A percentile compares a stretch with the other conserved stretches of the same genome.
These are phyloP conservation scores for Biancaea sappan DNA, from an alignment of 306 rosid species.

Conservation along the genomic window DNA sequence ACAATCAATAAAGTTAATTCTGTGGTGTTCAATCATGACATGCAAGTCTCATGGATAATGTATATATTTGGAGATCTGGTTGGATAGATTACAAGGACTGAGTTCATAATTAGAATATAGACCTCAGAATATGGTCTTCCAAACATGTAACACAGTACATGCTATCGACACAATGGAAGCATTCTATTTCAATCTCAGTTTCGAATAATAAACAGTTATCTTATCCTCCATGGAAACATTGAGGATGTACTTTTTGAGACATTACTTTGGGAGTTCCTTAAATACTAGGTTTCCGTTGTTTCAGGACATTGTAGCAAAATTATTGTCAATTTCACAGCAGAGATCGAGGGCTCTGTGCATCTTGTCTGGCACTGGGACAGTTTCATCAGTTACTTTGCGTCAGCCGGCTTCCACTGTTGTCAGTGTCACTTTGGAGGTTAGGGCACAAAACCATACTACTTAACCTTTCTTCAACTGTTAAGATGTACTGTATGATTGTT, in stretches of 20 bases:
- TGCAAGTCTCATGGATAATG: not conserved
- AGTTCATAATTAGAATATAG: too few species aligned
- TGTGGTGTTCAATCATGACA: not conserved
- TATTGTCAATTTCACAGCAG: conserved; percentile 77
- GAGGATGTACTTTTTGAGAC: not conserved
- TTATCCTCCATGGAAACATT: conserved; percentile 3
- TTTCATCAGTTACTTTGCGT: conserved; percentile 77
- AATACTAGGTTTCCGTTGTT: conserved; percentile 27
- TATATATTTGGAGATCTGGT: not conserved
- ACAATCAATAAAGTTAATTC: too few species aligned
- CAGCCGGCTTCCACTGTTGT: conserved; percentile 85
- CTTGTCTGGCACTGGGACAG: conserved; percentile 79
- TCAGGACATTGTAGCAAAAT: conserved; percentile 88
- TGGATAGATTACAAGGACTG: too few species aligned
- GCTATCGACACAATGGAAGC: conserved; percentile 2
- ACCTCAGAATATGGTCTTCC: not conserved
- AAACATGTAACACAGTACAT: not conserved
- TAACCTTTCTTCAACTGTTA: not conserved
- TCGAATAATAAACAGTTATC: not conserved
- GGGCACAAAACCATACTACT: conserved; percentile 12
- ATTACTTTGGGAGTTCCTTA: conserved; percentile 24
- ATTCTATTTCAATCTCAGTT: not conserved
- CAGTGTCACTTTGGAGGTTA: conserved; percentile 78
- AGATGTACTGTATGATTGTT: not conserved
- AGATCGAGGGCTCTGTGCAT: conserved; percentile 89